These are phyloP conservation scores for Cornus suecica DNA, from an alignment of 148 eudicot genomes.

Conservation along the genomic window DNA sequence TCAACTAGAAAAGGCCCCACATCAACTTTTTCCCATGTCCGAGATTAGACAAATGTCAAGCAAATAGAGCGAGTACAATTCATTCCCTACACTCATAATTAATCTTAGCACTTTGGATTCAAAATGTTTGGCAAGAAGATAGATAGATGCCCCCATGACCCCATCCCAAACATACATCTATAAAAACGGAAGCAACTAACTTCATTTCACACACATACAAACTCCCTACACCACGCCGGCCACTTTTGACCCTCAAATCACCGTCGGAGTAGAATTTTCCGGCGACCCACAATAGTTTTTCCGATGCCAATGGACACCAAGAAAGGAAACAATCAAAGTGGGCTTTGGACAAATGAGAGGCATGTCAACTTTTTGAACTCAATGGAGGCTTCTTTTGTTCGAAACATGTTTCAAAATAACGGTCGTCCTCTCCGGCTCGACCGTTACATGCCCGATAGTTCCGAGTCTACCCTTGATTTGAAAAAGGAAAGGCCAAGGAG, in stretches of 20 bases:
- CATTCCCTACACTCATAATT: no score
- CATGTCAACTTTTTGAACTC: constrained; percentile 49
- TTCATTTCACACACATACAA: neutral
- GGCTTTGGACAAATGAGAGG: constrained; percentile 58
- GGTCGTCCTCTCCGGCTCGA: constrained; percentile 27
- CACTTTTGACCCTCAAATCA: neutral
- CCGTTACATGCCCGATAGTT: constrained; percentile 55
- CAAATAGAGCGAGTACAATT: no score
- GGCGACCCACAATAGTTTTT: neutral
- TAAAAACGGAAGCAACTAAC: neutral
- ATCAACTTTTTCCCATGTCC: no score
- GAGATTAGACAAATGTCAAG: no score
- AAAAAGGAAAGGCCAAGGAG: constrained; percentile 13
- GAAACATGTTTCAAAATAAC: constrained; percentile 27
- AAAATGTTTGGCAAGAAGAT: no score
- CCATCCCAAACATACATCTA: neutral
- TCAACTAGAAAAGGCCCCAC: no score
- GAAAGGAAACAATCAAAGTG: neutral
- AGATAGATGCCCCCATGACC: no score
- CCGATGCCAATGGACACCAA: neutral
- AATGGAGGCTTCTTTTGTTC: constrained; percentile 61
- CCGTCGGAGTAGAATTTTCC: neutral
- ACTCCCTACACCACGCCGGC: neutral
- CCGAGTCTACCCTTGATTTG: constrained; percentile 58
- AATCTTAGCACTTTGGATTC: no score